Conservation (phyloP, 2,329 filamentous ascomycete species). For the Neonectria coccinea region DNA sequence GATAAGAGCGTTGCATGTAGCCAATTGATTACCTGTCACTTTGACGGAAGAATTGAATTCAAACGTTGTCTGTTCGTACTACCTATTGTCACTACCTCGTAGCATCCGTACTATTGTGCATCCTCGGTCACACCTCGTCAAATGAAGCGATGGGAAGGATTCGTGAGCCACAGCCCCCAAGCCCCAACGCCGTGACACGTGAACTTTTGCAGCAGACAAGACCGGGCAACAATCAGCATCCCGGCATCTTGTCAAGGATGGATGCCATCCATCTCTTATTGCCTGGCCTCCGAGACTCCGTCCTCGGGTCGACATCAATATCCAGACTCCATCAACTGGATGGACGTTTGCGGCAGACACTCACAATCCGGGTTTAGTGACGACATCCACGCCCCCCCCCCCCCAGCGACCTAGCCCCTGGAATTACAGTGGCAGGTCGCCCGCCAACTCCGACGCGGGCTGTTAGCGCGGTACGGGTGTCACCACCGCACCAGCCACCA, state of each 20-base stretch:
- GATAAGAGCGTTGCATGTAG: slow-evolving; percentile 22
- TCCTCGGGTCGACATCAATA: neutral
- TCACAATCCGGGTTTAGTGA: slow-evolving; percentile 13
- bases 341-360: neutral
- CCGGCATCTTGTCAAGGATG: slow-evolving; percentile 2
- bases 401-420: slow-evolving; percentile 15
- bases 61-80: neutral
- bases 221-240: neutral
- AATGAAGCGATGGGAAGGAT: slow-evolving; percentile 4
- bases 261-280: neutral
- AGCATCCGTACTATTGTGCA: neutral
- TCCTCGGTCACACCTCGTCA: neutral
- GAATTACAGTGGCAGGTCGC: slow-evolving; percentile 25
- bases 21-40: neutral
- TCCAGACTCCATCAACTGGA: neutral
- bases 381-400: slow-evolving; percentile 28
- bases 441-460: neutral
- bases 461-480: slow-evolving; percentile 23
- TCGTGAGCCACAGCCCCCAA: slow-evolving; percentile 1
- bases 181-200: slow-evolving; percentile 14
- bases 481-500: slow-evolving; percentile 15
- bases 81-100: neutral
- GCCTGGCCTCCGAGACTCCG: slow-evolving; percentile 1
- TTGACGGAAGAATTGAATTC: neutral
- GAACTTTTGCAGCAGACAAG: slow-evolving; percentile 2